Conservation (phyloP, 148 eudicot species). For the Amaranthus cruentus region DNA sequence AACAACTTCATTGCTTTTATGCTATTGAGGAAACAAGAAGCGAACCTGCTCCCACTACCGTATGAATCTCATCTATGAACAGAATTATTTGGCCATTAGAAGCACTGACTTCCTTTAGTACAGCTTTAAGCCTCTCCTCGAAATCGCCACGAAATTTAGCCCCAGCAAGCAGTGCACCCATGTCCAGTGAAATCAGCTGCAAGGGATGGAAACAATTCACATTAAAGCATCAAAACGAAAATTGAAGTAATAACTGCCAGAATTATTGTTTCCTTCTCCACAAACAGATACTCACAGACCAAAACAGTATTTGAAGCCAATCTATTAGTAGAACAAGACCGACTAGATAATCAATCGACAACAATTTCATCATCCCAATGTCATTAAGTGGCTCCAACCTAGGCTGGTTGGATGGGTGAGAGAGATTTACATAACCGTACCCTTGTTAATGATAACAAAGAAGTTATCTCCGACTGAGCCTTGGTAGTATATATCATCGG, state of each 20-base stretch:
- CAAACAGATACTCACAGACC: background rate
- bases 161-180: conserved; percentile 98
- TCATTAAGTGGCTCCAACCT: too few species aligned
- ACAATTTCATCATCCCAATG: too few species aligned
- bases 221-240: background rate
- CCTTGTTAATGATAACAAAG: too few species aligned
- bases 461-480: too few species aligned
- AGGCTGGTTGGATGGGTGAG: too few species aligned
- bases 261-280: background rate
- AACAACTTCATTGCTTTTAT: background rate
- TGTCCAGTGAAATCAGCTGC: conserved; percentile 92
- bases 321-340: too few species aligned
- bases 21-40: conserved; percentile 9
- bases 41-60: conserved; percentile 97
- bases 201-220: conserved; percentile 5
- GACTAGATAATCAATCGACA: too few species aligned
- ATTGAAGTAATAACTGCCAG: background rate
- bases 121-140: conserved; percentile 97
- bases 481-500: too few species aligned
- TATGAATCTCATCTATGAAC: conserved; percentile 94
- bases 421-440: too few species aligned
- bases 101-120: conserved; percentile 87
- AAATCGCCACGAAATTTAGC: conserved; percentile 97
- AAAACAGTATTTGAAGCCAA: too few species aligned
- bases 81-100: conserved; percentile 93